Base-by-base conservation (phyloP, 176 grass and related monocot genomes). In the Thinopyrum elongatum region DNA sequence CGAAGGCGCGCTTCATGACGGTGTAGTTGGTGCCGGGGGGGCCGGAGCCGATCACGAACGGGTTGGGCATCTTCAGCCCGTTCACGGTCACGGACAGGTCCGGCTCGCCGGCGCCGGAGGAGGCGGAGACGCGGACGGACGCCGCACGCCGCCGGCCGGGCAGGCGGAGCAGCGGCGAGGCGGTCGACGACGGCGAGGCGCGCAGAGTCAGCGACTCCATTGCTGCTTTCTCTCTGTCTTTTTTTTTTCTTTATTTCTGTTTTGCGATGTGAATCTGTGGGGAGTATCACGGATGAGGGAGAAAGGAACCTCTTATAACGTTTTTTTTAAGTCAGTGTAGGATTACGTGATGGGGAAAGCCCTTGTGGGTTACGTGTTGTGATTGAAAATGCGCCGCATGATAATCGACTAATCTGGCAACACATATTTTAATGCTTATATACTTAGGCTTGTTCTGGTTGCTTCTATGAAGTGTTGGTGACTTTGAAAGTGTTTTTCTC, bases 1-100 rank as follows among this genome's bases (percentile, higher is more conserved):
- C 92, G 87, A 99, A 99, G 84, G 97, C 97, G 65, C 97, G 89
- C 87, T 94, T 99, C 97, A 96, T 99, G 80, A 99, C 97, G 78
- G 97, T 96, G 89, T 96, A 96, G 70, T 99, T 99, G 88, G 97
- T 99, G 44, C 97, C 94, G 6, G 97, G 97, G 14, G 97, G 97
- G 2, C 94, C 97, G 65, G 97, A 99, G 49, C 93, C 97, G 88
- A 99, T 98, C 79, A 98, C 97, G 87, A 98, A 98, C 61, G 97
- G 97, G 62, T 99, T 99, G 38, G 94, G 94, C 97, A 99, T 91
- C 84, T 91, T 82, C 86, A 99, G 81, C 29, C 97, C 97, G 88
- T 99, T 99, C 79, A 99, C 95, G 83, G 82, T 87, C 74, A 95
- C 91, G 23, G 89, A 93, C 25, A 95, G 86, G 81, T 95, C 96